Conservation (phyloP, 192 early-diverging fungal genomes). For the Physocladia obscura region DNA sequence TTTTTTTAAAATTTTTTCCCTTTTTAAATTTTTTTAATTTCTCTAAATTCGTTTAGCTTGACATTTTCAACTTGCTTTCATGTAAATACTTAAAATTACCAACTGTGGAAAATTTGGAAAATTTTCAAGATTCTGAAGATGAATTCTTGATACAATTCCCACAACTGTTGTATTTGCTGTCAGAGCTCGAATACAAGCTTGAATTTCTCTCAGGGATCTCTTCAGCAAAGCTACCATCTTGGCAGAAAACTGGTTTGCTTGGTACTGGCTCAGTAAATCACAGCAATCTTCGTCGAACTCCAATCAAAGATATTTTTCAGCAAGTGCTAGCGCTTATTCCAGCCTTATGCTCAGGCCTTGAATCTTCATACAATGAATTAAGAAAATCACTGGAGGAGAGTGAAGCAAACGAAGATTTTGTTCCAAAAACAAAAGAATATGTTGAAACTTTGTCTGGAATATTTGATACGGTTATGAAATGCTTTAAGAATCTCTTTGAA, state of each 20-base stretch:
- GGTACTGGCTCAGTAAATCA: constrained; percentile 15
- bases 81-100: constrained; percentile 3
- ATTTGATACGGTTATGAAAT: constrained; percentile 7
- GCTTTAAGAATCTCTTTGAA: constrained; percentile 13
- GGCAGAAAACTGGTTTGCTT: neutral
- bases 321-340: neutral
- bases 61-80: constrained; percentile 18
- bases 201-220: neutral
- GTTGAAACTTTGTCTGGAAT: neutral
- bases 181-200: constrained; percentile 21
- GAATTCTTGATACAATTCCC: constrained; percentile 11
- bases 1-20: too few relatives aligned
- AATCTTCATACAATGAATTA: neutral
- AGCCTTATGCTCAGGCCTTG: constrained; percentile 5
- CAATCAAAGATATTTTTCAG: neutral
- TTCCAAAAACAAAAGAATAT: neutral
- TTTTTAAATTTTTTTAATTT: neutral
- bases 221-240: neutral
- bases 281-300: neutral
- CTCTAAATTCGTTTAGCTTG: neutral
- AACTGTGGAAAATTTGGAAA: neutral
- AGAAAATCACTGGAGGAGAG: neutral
- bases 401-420: neutral
- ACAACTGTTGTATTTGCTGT: constrained; percentile 4
- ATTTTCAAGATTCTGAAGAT: too few relatives aligned